Evolutionary conservation across 129 eudicot species (phyloP).

Genomic region (Silybum marianum): DNA sequence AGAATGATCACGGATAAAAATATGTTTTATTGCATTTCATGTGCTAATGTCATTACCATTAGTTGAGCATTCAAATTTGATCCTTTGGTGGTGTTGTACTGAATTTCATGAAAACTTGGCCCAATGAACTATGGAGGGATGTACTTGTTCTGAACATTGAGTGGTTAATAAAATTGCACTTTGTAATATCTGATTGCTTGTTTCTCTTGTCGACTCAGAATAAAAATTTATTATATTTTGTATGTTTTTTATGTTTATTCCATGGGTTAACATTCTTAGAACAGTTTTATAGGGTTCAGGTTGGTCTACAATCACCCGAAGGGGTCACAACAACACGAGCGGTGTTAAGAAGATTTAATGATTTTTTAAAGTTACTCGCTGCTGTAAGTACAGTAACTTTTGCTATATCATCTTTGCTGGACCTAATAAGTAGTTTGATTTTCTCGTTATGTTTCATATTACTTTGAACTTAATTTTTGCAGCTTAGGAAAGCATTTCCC

Average conservation of each 20-base stretch:
- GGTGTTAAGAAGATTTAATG: slow-evolving; percentile 94
- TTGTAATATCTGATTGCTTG: background rate
- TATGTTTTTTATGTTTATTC: slow-evolving; percentile 11
- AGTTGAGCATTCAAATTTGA: background rate
- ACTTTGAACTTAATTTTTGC: slow-evolving; percentile 27
- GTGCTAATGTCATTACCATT: background rate
- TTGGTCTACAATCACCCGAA: slow-evolving; percentile 90
- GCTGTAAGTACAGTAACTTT: slow-evolving; percentile 66
- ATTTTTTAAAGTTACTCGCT: slow-evolving; percentile 80
- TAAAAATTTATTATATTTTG: background rate
- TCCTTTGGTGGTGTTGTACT: background rate
- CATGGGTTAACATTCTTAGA: slow-evolving; percentile 47
- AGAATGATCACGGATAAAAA: background rate
- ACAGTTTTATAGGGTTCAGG: slow-evolving; percentile 98
- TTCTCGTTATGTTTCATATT: slow-evolving; percentile 6
- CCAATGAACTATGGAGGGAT: background rate
- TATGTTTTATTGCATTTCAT: background rate
- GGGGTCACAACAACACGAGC: slow-evolving; percentile 85
- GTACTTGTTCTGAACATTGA: background rate
- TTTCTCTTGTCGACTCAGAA: background rate
- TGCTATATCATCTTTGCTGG: background rate
- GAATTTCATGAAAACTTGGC: background rate
- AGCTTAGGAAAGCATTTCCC: slow-evolving; percentile 79
- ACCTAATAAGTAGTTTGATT: background rate
- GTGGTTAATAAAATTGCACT: background rate